Conservation (phyloP, 345 rosid genomes). For the Limnanthes douglasii region DNA sequence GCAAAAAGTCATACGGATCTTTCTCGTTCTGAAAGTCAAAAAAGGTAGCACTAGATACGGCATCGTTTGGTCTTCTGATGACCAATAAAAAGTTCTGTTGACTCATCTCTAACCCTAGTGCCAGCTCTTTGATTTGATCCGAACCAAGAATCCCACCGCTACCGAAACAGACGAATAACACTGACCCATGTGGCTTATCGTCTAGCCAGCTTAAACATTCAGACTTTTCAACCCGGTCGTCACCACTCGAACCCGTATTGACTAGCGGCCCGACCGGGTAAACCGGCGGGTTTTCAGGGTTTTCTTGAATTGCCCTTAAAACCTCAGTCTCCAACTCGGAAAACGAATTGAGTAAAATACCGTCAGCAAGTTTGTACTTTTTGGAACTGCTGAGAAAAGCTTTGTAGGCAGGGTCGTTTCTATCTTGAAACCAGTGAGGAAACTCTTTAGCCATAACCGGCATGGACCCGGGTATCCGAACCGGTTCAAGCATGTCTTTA, state of each 20-base stretch:
- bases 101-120: conserved; percentile 23
- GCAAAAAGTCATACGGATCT: conserved; percentile 14
- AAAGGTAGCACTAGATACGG: conserved; percentile 9
- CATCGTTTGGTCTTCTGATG: conserved; percentile 11
- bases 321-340: conserved; percentile 35
- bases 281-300: conserved; percentile 34
- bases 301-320: conserved; percentile 26
- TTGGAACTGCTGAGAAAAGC: conserved; percentile 37
- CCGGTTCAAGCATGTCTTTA: conserved; percentile 39
- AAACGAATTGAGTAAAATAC: conserved; percentile 45
- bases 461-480: conserved; percentile 45
- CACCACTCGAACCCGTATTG: conserved; percentile 15
- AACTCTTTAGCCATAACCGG: conserved; percentile 33
- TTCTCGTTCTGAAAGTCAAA: conserved; percentile 2
- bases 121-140: conserved; percentile 13
- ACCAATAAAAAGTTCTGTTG: conserved; percentile 23
- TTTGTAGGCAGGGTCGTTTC: conserved; percentile 42
- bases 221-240: neutral
- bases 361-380: conserved; percentile 34
- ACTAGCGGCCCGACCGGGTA: conserved; percentile 62
- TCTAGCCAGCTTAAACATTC: conserved; percentile 21
- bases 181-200: conserved; percentile 19
- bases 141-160: conserved; percentile 23
- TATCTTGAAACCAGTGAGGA: conserved; percentile 41
- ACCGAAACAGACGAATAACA: conserved; percentile 16